Percentiles rank a stretch among this genome's conserved stretches.
Evolutionary conservation across 768 basidiomycete genomes (phyloP).

Genomic region (Boletus fagicola): DNA sequence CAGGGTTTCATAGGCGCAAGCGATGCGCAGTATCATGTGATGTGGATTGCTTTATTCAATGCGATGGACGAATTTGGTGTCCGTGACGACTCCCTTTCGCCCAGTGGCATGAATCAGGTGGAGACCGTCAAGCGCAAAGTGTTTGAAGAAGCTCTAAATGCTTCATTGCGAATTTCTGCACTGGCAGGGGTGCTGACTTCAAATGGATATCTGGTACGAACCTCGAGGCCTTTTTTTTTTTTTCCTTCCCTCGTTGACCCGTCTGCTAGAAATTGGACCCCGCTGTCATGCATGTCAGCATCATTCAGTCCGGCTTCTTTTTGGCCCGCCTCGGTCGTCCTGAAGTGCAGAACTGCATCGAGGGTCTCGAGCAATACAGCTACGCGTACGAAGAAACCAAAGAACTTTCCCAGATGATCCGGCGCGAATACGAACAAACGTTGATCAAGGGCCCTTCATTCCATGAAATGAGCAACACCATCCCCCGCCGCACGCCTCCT

Average conservation of each 20-base stretch:
- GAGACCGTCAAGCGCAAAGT: slow-evolving; percentile 68
- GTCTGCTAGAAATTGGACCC: slow-evolving; percentile 66
- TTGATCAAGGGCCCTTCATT: slow-evolving; percentile 37
- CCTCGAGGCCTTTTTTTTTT: slow-evolving; percentile 7
- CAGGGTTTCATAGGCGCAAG: slow-evolving; percentile 54
- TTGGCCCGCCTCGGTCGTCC: slow-evolving; percentile 80
- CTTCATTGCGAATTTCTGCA: slow-evolving; percentile 86
- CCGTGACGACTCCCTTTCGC: slow-evolving; percentile 48
- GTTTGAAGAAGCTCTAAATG: slow-evolving; percentile 78
- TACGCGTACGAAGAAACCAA: slow-evolving; percentile 84
- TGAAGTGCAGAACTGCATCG: slow-evolving; percentile 81
- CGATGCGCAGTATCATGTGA: slow-evolving; percentile 86
- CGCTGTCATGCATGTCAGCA: slow-evolving; percentile 85
- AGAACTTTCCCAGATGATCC: slow-evolving; percentile 70
- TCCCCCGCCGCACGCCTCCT: slow-evolving; percentile 27
- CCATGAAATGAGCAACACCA: slow-evolving; percentile 40
- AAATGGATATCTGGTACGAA: slow-evolving; percentile 79
- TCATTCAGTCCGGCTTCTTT: slow-evolving; percentile 79
- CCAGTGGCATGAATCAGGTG: slow-evolving; percentile 53
- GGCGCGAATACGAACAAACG: slow-evolving; percentile 45
- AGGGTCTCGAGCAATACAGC: slow-evolving; percentile 84
- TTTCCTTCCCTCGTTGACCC: slow-evolving; percentile 10
- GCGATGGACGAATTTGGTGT: slow-evolving; percentile 86
- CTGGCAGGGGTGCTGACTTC: slow-evolving; percentile 80
- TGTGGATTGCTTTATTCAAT: slow-evolving; percentile 84